These are phyloP conservation scores for Haplosporangium gracile DNA, from an alignment of 192 early-diverging fungal species.

Conservation along the genomic window DNA sequence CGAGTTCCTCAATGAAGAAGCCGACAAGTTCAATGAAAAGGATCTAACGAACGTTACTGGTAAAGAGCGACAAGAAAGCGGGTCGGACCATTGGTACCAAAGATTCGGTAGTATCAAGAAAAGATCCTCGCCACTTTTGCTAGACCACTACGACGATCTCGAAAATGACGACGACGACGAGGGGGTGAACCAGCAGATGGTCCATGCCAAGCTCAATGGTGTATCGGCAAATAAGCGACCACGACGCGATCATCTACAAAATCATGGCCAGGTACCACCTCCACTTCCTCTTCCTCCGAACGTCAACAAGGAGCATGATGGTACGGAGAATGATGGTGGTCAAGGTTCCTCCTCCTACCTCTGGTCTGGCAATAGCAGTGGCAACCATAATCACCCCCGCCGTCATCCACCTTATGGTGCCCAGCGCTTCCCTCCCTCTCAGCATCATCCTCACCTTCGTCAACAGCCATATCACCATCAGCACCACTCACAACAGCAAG, in stretches of 20 bases:
- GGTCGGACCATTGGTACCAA: not conserved
- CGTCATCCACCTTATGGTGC: not conserved
- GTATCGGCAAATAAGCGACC: too few species aligned
- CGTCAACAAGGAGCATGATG: too few species aligned
- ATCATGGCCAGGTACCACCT: too few species aligned
- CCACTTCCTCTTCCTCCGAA: too few species aligned
- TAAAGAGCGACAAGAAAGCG: not conserved
- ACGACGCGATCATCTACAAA: too few species aligned
- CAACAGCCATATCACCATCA: not conserved
- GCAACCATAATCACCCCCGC: not conserved
- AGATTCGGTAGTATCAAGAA: not conserved
- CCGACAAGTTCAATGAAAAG: not conserved
- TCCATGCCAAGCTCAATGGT: too few species aligned
- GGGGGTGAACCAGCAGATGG: not conserved
- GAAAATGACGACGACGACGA: not conserved
- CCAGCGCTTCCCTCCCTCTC: not conserved
- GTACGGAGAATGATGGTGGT: not conserved
- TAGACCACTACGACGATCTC: not conserved
- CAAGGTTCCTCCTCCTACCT: not conserved
- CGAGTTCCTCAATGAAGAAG: too few species aligned
- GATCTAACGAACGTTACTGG: not conserved
- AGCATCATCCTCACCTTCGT: not conserved
- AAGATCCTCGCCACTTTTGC: not conserved
- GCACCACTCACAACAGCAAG: not conserved
- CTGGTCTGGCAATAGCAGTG: not conserved